phyloP scores from a whole-genome alignment of 2,329 filamentous ascomycete genomes.

The Ophiostoma sp. region DNA sequence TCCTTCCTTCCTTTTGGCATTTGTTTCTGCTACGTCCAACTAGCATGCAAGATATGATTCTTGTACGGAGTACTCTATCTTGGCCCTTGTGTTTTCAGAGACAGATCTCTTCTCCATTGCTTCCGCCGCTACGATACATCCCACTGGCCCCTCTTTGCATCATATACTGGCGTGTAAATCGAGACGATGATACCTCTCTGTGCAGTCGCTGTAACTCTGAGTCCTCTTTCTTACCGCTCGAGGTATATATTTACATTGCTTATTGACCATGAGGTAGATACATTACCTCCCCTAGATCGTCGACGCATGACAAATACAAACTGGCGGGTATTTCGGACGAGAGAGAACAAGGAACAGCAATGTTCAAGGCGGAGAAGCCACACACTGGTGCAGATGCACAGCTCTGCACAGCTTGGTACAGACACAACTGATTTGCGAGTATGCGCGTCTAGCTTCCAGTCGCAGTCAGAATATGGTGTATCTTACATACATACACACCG shows the following conservation, averaged over 20 bases:
- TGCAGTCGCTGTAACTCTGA: not conserved
- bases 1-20: not conserved
- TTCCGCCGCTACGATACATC: no score
- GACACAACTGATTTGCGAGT: not conserved
- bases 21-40: not conserved
- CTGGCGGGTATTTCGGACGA: not conserved
- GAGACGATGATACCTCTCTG: conserved; percentile 6
- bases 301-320: not conserved
- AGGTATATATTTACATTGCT: not conserved
- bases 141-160: not conserved
- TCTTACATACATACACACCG: not conserved
- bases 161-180: not conserved
- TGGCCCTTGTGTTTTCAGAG: no score
- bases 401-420: not conserved
- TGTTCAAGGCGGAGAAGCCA: not conserved
- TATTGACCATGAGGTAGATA: not conserved
- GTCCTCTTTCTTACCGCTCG: not conserved
- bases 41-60: no score
- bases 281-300: not conserved
- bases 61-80: no score
- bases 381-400: not conserved
- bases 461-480: not conserved
- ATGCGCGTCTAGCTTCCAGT: conserved; percentile 2
- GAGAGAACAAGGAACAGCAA: no score
- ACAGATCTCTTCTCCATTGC: no score